Evolutionary conservation across 805 yeast genomes (phyloP), one percentile per base, ranked within the genome.

Genomic region (Lachancea waltii): DNA sequence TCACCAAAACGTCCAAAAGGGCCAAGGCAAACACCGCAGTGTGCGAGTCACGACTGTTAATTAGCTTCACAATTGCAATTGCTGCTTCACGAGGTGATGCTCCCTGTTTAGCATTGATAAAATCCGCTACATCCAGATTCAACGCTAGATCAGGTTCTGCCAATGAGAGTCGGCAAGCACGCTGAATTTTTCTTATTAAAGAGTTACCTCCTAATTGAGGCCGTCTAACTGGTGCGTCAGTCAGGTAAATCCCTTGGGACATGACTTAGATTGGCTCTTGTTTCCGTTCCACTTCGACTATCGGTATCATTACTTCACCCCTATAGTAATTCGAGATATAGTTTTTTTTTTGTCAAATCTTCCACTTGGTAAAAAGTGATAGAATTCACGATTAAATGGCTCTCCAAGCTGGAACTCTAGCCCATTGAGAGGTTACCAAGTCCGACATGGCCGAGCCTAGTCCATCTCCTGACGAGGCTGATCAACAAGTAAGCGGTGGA

Each of bases 61-160:
- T 75, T 45, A 86, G 69, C 54, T 80, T 81, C 38, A 82, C 97
- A 45, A 89, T 79, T 5, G 89, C 80, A 45, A 79, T 72, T 5
- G 95, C 94, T 3, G 97, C 97, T 55, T 90, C 97, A 44, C 96
- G 72, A 2, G 97, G 95, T 8, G 85, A 69, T 13, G 76, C 73
- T 18, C 95, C 97, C 65, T 89, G 95, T 55, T 90, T 90, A 39
- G 83, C 89, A 57, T 92, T 92, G 60, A 92, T 79, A 52, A 81
- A 73, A 62, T 92, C 99, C 44, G 97, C 90, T 43, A 92, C 89
- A 57, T 90, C 97, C 49, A 92, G 65, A 58, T 90, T 92, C 45
- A 87, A 65, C 3, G 86, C 85, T 42, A 89, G 70, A 55, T 92
- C 90, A 5, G 98, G 97, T 64, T 90, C 95, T 18, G 67, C 57